Conservation (phyloP, 2,329 filamentous ascomycete genomes). For the Aspergillus udagawae region DNA sequence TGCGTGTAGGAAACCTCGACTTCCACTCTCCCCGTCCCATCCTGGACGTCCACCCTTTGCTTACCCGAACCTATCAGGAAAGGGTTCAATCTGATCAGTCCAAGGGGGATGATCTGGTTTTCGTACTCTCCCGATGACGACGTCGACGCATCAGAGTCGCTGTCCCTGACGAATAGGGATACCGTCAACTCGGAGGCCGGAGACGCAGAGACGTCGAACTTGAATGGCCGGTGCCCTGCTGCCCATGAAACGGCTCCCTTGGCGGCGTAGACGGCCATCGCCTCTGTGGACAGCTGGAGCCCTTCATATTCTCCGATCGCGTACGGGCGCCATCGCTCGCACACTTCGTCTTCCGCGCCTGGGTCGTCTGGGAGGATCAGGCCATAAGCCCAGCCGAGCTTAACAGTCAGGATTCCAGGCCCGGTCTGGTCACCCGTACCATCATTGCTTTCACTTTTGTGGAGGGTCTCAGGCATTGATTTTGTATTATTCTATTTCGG, state of each 20-base stretch:
- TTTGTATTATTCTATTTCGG: not conserved
- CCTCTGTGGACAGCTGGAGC: conserved; percentile 2
- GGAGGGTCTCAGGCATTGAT: not conserved
- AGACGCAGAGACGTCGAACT: conserved; percentile 3
- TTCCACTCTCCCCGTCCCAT: not conserved
- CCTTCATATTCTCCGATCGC: conserved; percentile 5
- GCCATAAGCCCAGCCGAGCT: not conserved
- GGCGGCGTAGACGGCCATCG: not conserved
- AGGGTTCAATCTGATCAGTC: conserved; percentile 1
- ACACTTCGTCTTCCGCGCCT: not conserved
- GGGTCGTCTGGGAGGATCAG: not conserved
- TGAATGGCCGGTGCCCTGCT: not conserved
- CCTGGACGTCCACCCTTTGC: not conserved
- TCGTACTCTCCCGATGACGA: not conserved
- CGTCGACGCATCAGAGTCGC: not conserved
- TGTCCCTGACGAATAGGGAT: not conserved
- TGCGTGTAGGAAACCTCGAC: not conserved
- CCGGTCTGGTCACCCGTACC: not conserved
- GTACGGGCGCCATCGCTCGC: conserved; percentile 3
- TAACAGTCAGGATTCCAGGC: not conserved
- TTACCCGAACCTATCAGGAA: not conserved
- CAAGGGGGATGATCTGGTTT: conserved; percentile 1
- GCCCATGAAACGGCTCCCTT: not conserved
- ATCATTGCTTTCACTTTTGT: not conserved
- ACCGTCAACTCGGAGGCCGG: not conserved